Percentiles rank a stretch among this genome's conserved stretches.
phyloP scores from a whole-genome alignment of 106 monocot genomes.

The Dendrobium nobile region DNA sequence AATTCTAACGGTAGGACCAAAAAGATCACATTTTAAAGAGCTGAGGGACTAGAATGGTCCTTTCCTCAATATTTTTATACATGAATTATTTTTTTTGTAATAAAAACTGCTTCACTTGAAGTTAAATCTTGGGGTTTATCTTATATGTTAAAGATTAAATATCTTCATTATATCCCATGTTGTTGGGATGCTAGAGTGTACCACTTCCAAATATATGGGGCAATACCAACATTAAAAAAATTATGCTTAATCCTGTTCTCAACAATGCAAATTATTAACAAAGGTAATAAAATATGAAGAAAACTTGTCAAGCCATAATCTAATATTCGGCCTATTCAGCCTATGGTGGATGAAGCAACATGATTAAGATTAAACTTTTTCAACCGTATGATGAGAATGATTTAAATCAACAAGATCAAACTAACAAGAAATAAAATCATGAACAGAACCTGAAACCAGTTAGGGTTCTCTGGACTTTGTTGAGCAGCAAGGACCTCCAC shows the following conservation, averaged over 20 bases:
- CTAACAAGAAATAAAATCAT: neutral
- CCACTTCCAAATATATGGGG: neutral
- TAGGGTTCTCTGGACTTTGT: conserved; percentile 97
- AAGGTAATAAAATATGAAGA: neutral
- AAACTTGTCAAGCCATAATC: neutral
- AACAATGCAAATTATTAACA: neutral
- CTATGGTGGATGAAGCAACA: neutral
- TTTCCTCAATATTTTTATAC: no score
- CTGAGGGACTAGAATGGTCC: no score
- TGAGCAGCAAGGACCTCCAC: conserved; percentile 98
- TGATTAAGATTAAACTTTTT: neutral
- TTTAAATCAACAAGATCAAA: neutral
- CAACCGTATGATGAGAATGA: neutral
- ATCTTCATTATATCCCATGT: neutral
- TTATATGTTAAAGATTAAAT: neutral
- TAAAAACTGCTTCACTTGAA: no score
- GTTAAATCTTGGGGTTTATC: neutral
- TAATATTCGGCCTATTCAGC: neutral
- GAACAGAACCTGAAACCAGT: conserved; percentile 90
- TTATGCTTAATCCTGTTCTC: neutral
- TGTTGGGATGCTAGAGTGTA: neutral
- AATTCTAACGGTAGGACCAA: no score
- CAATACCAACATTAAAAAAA: neutral
- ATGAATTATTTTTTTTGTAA: no score
- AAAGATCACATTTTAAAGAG: no score